phyloP scores from a whole-genome alignment of 164 flowering plant genomes.

The Vitis vinifera region DNA sequence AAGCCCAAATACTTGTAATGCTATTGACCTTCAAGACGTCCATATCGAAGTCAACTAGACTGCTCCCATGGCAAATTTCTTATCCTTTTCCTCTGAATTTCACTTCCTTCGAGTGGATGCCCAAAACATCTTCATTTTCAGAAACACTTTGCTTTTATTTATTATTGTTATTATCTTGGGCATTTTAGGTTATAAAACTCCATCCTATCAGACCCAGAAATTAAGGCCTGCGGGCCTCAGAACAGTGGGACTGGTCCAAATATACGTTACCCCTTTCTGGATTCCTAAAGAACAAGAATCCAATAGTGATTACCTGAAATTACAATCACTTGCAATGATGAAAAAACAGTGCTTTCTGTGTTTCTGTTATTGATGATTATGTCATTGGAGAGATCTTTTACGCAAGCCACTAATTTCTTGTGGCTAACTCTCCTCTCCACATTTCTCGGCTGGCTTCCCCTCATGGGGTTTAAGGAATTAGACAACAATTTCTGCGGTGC shows the following conservation, averaged over 20 bases:
- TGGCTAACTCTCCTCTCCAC: conserved; percentile 10
- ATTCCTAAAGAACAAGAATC: conserved; percentile 31
- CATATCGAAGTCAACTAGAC: no score
- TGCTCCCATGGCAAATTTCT: no score
- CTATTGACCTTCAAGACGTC: no score
- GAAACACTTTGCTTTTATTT: neutral
- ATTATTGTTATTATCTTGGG: conserved; percentile 18
- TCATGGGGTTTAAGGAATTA: no score
- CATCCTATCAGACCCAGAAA: conserved; percentile 25
- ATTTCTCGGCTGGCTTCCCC: no score
- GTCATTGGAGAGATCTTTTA: no score
- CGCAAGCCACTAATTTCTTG: no score
- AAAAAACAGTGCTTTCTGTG: conserved; percentile 27
- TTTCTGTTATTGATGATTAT: conserved; percentile 30
- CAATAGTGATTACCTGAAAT: conserved; percentile 49
- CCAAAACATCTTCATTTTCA: conserved; percentile 10
- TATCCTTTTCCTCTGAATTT: no score
- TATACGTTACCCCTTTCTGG: conserved; percentile 59
- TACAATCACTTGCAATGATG: conserved; percentile 33
- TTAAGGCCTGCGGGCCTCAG: conserved; percentile 39
- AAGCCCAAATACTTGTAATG: no score
- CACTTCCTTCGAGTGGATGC: conserved; percentile 13
- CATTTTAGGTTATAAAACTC: conserved; percentile 6
- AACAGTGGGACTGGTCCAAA: conserved; percentile 43
- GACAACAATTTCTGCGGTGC: no score